Percentiles rank a stretch among this genome's conserved stretches.
Evolutionary conservation across 371 early-diverging fungal species (phyloP).

Genomic region (Mucor indicus): DNA sequence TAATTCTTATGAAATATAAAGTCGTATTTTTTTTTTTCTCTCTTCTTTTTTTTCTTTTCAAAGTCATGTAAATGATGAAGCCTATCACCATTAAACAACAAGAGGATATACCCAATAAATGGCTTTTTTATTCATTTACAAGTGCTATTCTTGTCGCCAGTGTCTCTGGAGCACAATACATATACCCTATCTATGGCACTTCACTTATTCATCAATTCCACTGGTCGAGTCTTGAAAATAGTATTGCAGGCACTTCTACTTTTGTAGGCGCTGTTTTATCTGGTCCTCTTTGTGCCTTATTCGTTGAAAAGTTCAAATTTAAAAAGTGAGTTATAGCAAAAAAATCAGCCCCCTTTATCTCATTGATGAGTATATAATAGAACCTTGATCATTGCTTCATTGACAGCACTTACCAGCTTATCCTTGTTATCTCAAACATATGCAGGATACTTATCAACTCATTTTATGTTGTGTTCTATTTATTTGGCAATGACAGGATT

Average conservation of each 20-base stretch:
- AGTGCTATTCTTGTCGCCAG: conserved; percentile 39
- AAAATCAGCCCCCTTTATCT: too few species aligned
- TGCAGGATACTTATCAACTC: conserved; percentile 26
- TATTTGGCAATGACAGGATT: conserved; percentile 35
- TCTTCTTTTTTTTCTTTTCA: neutral
- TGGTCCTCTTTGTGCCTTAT: conserved; percentile 43
- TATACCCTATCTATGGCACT: conserved; percentile 44
- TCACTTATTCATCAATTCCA: conserved; percentile 34
- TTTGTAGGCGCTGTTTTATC: conserved; percentile 49
- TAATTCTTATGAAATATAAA: too few species aligned
- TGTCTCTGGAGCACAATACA: conserved; percentile 46
- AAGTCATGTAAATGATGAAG: too few species aligned
- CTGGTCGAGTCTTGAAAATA: conserved; percentile 45
- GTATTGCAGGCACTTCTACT: conserved; percentile 46
- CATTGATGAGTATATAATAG: neutral
- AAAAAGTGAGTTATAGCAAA: conserved; percentile 30
- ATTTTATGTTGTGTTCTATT: conserved; percentile 31
- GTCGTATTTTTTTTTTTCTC: neutral
- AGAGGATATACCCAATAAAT: neutral
- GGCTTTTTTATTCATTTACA: conserved; percentile 20
- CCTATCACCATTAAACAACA: too few species aligned
- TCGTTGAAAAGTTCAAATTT: conserved; percentile 30
- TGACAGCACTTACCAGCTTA: conserved; percentile 17
- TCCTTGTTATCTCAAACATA: conserved; percentile 43
- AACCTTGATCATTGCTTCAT: conserved; percentile 11